Evolutionary conservation across 2,329 filamentous ascomycete genomes (phyloP).

Genomic region (Claviceps pusilla): DNA sequence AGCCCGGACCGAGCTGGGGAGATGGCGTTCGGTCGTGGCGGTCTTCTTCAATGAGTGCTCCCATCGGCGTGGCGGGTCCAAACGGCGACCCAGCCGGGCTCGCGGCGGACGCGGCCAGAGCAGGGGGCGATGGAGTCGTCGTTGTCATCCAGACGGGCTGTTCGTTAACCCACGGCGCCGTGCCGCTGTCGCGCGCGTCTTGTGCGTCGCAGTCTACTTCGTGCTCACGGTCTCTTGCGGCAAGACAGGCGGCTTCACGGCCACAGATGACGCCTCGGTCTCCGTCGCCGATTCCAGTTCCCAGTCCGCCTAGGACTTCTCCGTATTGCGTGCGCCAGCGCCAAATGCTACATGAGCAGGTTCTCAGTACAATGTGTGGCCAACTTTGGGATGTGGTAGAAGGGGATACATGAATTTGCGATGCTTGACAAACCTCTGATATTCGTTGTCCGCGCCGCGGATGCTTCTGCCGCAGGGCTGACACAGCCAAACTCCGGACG

Average conservation of each 20-base stretch:
- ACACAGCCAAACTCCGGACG: slow-evolving; percentile 64
- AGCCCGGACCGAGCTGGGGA: slow-evolving; percentile 51
- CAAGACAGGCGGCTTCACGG: slow-evolving; percentile 61
- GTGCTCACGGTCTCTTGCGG: slow-evolving; percentile 60
- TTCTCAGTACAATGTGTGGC: neutral
- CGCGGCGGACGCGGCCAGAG: slow-evolving; percentile 5
- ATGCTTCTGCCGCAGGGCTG: slow-evolving; percentile 66
- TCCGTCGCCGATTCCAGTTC: slow-evolving; percentile 77
- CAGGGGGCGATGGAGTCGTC: slow-evolving; percentile 8
- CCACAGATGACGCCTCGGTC: slow-evolving; percentile 81
- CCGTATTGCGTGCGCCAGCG: slow-evolving; percentile 78
- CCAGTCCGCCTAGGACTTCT: slow-evolving; percentile 63
- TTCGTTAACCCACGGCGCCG: slow-evolving; percentile 8
- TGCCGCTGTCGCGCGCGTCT: slow-evolving; percentile 39
- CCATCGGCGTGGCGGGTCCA: slow-evolving; percentile 10
- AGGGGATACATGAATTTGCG: neutral
- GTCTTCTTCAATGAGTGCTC: slow-evolving; percentile 16
- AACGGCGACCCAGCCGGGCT: slow-evolving; percentile 6
- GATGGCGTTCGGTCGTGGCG: slow-evolving; percentile 28
- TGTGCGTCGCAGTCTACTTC: slow-evolving; percentile 78
- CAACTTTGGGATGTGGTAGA: neutral
- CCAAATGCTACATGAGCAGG: slow-evolving; percentile 47
- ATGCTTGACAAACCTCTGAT: slow-evolving; percentile 32
- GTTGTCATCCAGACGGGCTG: slow-evolving; percentile 10
- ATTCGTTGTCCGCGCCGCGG: slow-evolving; percentile 41